Evolutionary conservation across 768 basidiomycete genomes (phyloP), one percentile per base, ranked within the genome.

Genomic region (Tricholoma sp.): DNA sequence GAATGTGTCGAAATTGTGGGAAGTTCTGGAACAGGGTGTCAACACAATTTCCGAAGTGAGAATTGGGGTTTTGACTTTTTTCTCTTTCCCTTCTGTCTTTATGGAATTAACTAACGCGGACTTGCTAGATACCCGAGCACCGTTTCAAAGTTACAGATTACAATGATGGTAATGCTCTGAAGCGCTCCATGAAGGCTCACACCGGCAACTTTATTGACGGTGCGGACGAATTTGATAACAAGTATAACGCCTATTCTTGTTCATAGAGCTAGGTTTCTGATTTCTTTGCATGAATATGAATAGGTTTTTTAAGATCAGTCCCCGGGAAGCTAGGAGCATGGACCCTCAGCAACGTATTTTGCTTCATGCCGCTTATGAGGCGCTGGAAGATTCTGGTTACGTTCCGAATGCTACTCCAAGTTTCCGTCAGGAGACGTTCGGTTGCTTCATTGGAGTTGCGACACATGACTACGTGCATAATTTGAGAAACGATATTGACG

Each of bases 341-440:
- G 86, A 89, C 63, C 88, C 89, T 6, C 88, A 89, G 60, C 87
- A 89, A 59, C 79, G 88, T 4, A 61, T 90, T 33, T 71, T 90
- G 4, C 74, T 90, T 13, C 86, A 85, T 37, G 76, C 80, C 2
- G 85, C 84, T 4, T 80, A 87, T 53, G 78, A 86, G 55, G 88
- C 88, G 0, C 72, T 90, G 4, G 87, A 89, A 64, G 76, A 82
- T 57, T 78, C 87, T 4, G 89, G 88, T 0, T 89, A 86, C 63
- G 80, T 86, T 12, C 85, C 87, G 0, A 70, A 80, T 50, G 73
- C 79, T 1, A 84, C 83, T 0, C 68, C 74, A 6, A 74, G 76
- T 3, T 85, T 76, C 61, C 65, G 72, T 37, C 79, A 81, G 2
- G 80, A 80, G 20, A 76, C 70, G 0, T 80, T 89, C 59, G 89